Evolutionary conservation across 2,329 filamentous ascomycete genomes (phyloP).

Genomic region (Cadophora sp.): DNA sequence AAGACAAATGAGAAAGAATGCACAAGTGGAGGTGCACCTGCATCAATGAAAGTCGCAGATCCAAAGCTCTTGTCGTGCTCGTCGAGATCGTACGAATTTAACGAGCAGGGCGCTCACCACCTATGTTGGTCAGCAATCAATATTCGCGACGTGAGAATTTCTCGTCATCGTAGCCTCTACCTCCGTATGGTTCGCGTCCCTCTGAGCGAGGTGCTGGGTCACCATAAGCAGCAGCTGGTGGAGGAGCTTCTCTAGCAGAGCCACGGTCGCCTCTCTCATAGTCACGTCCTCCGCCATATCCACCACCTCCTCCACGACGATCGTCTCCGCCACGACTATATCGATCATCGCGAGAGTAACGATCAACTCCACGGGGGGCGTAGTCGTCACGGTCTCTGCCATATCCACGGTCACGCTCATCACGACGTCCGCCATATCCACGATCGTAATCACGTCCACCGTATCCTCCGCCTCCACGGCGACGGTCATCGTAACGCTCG

Average conservation of each 20-base stretch:
- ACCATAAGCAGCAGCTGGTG: constrained; percentile 50
- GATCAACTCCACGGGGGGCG: constrained; percentile 47
- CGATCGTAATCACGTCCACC: constrained; percentile 39
- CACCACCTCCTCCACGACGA: constrained; percentile 55
- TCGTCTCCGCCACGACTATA: constrained; percentile 43
- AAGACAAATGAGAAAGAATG: constrained; percentile 43
- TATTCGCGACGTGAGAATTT: constrained; percentile 44
- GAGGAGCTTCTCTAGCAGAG: constrained; percentile 48
- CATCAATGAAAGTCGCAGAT: constrained; percentile 47
- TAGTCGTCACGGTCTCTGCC: constrained; percentile 49
- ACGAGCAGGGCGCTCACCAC: constrained; percentile 47
- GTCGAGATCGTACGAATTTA: constrained; percentile 45
- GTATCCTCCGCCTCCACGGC: constrained; percentile 47
- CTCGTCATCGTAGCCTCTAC: constrained; percentile 47
- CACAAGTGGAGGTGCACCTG: constrained; percentile 44
- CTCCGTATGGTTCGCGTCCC: constrained; percentile 51
- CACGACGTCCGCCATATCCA: constrained; percentile 48
- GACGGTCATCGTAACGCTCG: constrained; percentile 51
- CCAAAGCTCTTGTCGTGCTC: constrained; percentile 44
- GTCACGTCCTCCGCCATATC: constrained; percentile 49
- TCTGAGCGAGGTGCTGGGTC: constrained; percentile 52
- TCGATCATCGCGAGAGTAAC: constrained; percentile 42
- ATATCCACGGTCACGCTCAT: constrained; percentile 50
- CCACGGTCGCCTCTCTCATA: constrained; percentile 58
- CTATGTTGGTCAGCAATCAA: constrained; percentile 46